Conservation (phyloP, 2,329 filamentous ascomycete genomes). For the Aspergillus amoenus region DNA sequence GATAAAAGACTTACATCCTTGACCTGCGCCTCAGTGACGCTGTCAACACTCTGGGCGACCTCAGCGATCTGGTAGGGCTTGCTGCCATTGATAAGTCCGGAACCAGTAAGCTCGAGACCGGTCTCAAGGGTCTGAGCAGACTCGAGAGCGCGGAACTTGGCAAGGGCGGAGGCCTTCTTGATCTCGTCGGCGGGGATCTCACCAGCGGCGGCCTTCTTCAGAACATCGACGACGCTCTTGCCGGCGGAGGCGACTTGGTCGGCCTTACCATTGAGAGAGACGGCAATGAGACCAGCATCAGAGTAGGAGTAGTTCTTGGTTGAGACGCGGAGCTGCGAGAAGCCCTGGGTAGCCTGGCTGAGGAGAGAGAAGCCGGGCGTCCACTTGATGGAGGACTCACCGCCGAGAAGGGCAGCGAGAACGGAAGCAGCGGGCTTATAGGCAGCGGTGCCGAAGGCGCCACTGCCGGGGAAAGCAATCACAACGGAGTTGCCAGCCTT, state of each 20-base stretch:
- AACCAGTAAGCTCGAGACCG: conserved; percentile 79
- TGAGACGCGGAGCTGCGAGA: conserved; percentile 65
- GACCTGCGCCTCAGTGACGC: conserved; percentile 78
- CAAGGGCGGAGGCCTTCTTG: conserved; percentile 85
- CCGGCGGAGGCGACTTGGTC: conserved; percentile 71
- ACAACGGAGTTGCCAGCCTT: conserved; percentile 77
- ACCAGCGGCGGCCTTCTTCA: conserved; percentile 78
- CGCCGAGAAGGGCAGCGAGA: conserved; percentile 84
- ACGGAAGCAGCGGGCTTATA: conserved; percentile 91
- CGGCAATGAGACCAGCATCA: conserved; percentile 84
- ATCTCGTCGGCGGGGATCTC: conserved; percentile 79
- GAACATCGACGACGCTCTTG: conserved; percentile 72
- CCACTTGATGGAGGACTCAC: conserved; percentile 93
- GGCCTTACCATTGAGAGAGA: conserved; percentile 76
- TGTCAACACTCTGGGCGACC: conserved; percentile 74
- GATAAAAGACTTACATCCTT: conserved; percentile 67
- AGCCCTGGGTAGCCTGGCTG: conserved; percentile 70
- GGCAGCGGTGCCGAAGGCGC: conserved; percentile 65
- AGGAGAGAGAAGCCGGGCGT: conserved; percentile 88
- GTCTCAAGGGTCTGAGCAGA: conserved; percentile 73
- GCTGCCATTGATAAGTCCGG: conserved; percentile 76
- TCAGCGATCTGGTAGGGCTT: conserved; percentile 82
- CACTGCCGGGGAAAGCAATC: conserved; percentile 88
- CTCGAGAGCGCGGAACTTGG: conserved; percentile 89
- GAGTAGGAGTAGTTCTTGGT: conserved; percentile 86